Base-by-base conservation (phyloP, 805 yeast species). In the Schwanniomyces occidentalis region DNA sequence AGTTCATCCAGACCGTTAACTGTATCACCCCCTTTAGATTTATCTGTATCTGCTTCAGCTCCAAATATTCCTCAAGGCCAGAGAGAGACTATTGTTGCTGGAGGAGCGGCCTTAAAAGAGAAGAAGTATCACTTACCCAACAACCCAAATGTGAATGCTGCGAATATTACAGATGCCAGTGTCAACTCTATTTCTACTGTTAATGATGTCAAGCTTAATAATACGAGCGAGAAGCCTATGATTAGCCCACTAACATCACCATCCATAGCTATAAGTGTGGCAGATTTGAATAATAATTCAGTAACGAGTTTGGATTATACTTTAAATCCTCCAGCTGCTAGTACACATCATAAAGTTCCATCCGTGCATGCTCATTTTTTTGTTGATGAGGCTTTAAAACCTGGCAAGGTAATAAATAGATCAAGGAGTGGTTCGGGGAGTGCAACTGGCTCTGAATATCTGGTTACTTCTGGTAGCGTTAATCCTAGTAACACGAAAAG, bases 281-380 rank as follows among this genome's bases (percentile, higher is more conserved):
- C n/a, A n/a, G 28, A 17, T 15, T 20, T 15, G 37, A 24, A 45
- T 3, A 48, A 48, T 34, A 48, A 45, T 24, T 54, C 63, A 3
- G 24, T 38, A 12, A 24, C 49, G 5, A 48, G 56, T 19, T 44
- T 63, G 24, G 27, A 34, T 24, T 54, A 48, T 37, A 36, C 51
- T 2, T 25, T 41, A 20, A 48, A 48, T 23, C 67, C 69, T 3
- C 71, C 73, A 4, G 45, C 34, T 9, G 54, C 51, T 7, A 44
- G 51, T 22, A 30, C 43, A 2, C 83, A 76, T 49, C 75, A 75
- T 46, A 74, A 78, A 54, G 53, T 73, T 14, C 72, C 84, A 12
- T 74, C 85, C 1, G 81, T 82, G 42, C 95, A 85, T 59, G 89
- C 93, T 0, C 95, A 85, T 58, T 85, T 85, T 53, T 75, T 73